Evolutionary conservation across 2,329 filamentous ascomycete species (phyloP), one percentile per base, ranked within the genome.

Genomic region (Didymella keratinophila): DNA sequence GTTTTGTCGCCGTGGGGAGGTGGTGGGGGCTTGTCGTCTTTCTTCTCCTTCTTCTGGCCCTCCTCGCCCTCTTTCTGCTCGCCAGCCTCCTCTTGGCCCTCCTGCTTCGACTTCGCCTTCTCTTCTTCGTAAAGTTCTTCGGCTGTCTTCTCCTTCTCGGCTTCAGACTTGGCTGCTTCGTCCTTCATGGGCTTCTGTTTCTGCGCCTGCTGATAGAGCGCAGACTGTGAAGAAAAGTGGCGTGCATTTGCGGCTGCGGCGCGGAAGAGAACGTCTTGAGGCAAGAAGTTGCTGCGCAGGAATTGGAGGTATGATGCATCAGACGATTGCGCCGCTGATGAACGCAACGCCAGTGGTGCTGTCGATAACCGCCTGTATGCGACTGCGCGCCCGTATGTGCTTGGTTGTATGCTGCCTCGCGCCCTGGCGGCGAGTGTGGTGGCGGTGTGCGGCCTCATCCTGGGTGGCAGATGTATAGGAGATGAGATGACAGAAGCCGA

Each of bases 1-100:
- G 94, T 95, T 83, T 99, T 99, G 81, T 97, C 93, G 61, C 95
- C 95, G 74, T 99, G 95, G 20, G 93, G 94, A n/a, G 95, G 94
- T 14, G 93, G 94, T 21, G 94, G 92, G 12, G 93, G 89, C 27
- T 86, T 78, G 36, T 82, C 80, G 61, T 92, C 87, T 47, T 73
- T 91, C 86, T 74, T 87, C 44, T 71, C 91, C 86, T 74, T 88
- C 84, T 75, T 89, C 44, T 70, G 72, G 43, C 79, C 76, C 58
- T 79, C 78, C 43, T 70, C 73, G 43, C 79, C 76, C 59, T 79
- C 78, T 30, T 78, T 79, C 52, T 85, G 78, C 25, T 82, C 78
- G 63, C 82, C 77, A 55, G 79, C 77, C 39, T 83, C 76, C 48
- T 83, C 77, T 37, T 27, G 42, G 44, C 83, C 79, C 48, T 71